Evolutionary conservation across 208 protist genomes (phyloP).

Genomic region (Endotrypanum monterogeii): DNA sequence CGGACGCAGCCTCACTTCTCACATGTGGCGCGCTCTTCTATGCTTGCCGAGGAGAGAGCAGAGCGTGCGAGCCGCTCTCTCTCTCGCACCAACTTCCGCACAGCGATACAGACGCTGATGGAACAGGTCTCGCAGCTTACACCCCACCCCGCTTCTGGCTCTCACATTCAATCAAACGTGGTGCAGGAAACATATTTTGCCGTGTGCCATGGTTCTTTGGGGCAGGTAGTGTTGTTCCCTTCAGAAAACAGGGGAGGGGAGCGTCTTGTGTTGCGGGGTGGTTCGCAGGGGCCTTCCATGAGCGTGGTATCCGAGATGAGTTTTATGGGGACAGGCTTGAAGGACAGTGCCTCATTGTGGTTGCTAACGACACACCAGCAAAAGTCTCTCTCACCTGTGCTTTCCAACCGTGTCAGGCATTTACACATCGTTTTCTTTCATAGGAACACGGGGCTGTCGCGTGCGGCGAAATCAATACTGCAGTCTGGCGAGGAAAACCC

Average conservation of each 20-base stretch:
- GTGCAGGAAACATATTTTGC: conserved; percentile 33
- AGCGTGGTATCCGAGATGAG: conserved; percentile 46
- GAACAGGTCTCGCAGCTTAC: conserved; percentile 13
- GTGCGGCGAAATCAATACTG: conserved; percentile 13
- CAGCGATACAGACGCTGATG: conserved; percentile 20
- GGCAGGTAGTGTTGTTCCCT: conserved; percentile 27
- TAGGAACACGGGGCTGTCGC: conserved; percentile 2
- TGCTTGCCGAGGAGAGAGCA: background rate
- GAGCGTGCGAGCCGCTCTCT: conserved; percentile 3
- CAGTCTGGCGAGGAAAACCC: background rate
- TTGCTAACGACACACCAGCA: conserved; percentile 33
- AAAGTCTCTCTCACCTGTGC: background rate
- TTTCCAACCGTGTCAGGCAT: conserved; percentile 5
- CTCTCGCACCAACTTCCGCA: conserved; percentile 26
- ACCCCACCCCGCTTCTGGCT: background rate
- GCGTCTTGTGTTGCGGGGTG: conserved; percentile 35
- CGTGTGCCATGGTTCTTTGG: conserved; percentile 62
- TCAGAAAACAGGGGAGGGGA: conserved; percentile 7
- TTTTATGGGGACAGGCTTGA: conserved; percentile 37
- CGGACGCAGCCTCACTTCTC: conserved; percentile 27
- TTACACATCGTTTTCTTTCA: conserved; percentile 17
- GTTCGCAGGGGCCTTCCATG: conserved; percentile 54
- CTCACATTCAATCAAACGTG: background rate
- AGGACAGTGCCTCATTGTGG: conserved; percentile 48
- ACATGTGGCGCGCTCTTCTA: conserved; percentile 11